Percentiles rank a stretch among this genome's conserved stretches.
Conservation (phyloP, 2,329 filamentous ascomycete genomes). For the Talaromyces sp. region DNA sequence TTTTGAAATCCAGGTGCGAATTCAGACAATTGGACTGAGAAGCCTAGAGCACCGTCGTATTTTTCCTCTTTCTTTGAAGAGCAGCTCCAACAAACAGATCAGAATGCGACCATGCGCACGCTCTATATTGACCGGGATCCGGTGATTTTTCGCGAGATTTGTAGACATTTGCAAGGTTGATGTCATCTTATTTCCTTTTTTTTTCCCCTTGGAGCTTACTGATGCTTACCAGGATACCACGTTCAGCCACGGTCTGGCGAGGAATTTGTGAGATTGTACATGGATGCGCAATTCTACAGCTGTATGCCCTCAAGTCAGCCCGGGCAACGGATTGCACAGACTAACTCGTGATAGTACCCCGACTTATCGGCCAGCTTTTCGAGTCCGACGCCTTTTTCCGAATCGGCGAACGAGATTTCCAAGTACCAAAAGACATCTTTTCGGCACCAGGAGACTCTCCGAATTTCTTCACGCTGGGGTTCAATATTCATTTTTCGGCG, state of each 20-base stretch:
- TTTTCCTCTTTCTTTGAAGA: constrained; percentile 92
- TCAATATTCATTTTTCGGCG: constrained; percentile 78
- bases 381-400: constrained; percentile 89
- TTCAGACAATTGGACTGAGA: constrained; percentile 42
- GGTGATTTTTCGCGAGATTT: constrained; percentile 81
- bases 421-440: constrained; percentile 85
- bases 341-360: constrained; percentile 60
- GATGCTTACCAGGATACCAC: constrained; percentile 63
- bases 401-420: constrained; percentile 81
- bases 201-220: neutral
- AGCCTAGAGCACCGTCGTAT: constrained; percentile 78
- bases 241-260: constrained; percentile 73
- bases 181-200: constrained; percentile 1
- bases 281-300: constrained; percentile 92
- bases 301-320: constrained; percentile 47
- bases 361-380: constrained; percentile 84
- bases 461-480: constrained; percentile 92
- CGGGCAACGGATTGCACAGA: neutral
- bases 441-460: constrained; percentile 81
- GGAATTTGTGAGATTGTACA: constrained; percentile 88
- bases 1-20: constrained; percentile 20
- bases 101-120: constrained; percentile 63
- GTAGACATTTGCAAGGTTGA: constrained; percentile 73
- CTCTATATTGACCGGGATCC: constrained; percentile 95
- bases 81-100: constrained; percentile 65